Base-by-base conservation (phyloP, 768 basidiomycete genomes). In the Podaxis sp. region DNA sequence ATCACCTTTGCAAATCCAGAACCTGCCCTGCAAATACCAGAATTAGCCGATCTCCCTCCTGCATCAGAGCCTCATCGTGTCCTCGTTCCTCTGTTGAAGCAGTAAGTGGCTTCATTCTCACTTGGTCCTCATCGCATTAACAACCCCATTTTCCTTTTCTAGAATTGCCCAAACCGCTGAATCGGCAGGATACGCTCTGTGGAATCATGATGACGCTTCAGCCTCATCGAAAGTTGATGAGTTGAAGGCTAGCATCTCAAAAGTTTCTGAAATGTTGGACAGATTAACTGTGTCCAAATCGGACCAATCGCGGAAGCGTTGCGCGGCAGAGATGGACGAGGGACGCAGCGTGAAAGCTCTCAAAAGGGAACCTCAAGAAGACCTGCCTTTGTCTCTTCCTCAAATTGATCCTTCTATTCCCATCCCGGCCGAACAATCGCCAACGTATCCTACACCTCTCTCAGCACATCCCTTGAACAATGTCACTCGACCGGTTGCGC, bases 91-190 rank as follows among this genome's bases (percentile, higher is more conserved):
- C 81, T 83, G 66, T 75, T 87, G 44, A 81, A 80, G 71, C 80
- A 83, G 89, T 89, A 67, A 72, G 83, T 72, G 11, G 49, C 33
- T 26, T 48, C 33, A 24, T 37, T 49, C 36, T 26, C 20, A 24
- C 22, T 37, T 26, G n/a, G 26, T 55, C 46, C 53, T 40, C 20
- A 49, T 55, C 53, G 5, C 26, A 54, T 48, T 12, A 48, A 54
- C 26, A 17, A 24, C 40, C 40, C 26, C 41, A n/a, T 65, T 69
- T 57, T 62, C 65, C 59, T 65, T 46, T 56, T 63, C 30, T 68
- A 88, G 87, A 71, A 87, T 89, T 66, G 84, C 82, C 46, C 79
- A 83, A 59, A 86, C 85, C 15, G 86, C 87, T 41, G 78, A 81
- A 58, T 83, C 84, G 49, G 87, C 85, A 48, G 83, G 80, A 46